phyloP scores from a whole-genome alignment of 2,329 filamentous ascomycete genomes.

The Colletotrichum lini region DNA sequence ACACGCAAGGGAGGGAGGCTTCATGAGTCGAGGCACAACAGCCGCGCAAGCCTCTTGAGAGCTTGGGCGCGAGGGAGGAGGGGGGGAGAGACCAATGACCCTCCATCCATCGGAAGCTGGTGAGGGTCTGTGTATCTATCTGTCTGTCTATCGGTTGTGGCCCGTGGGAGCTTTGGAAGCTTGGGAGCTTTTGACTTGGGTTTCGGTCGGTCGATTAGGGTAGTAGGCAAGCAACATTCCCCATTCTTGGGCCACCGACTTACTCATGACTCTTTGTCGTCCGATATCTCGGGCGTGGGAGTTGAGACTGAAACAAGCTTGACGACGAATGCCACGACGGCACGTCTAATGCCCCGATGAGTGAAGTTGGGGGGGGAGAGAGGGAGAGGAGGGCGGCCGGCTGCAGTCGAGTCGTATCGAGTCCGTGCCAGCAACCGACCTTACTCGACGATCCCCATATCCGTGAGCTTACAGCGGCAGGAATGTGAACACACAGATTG shows the following conservation, averaged over 20 bases:
- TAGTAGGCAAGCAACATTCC: background rate
- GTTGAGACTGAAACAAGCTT: conserved; percentile 28
- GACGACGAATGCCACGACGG: conserved; percentile 21
- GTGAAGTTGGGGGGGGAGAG: background rate
- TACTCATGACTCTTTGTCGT: conserved; percentile 6
- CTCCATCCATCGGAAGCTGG: no score
- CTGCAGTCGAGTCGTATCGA: conserved; percentile 33
- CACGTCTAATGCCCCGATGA: conserved; percentile 21
- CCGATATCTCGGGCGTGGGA: background rate
- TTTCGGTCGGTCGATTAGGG: background rate
- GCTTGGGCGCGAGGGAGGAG: background rate
- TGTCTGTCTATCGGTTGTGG: background rate
- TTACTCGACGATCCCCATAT: conserved; percentile 35
- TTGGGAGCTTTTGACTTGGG: no score
- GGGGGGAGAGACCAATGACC: no score
- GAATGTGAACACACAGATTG: background rate
- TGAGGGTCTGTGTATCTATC: no score
- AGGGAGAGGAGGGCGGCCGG: conserved; percentile 5
- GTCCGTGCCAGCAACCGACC: conserved; percentile 31
- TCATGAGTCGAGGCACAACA: background rate
- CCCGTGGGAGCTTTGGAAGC: background rate
- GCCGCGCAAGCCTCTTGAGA: conserved; percentile 14
- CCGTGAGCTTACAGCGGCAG: background rate
- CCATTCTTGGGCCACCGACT: background rate
- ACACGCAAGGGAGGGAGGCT: conserved; percentile 1